phyloP scores from a whole-genome alignment of 106 monocot genomes.

The Gastrodia elata region DNA sequence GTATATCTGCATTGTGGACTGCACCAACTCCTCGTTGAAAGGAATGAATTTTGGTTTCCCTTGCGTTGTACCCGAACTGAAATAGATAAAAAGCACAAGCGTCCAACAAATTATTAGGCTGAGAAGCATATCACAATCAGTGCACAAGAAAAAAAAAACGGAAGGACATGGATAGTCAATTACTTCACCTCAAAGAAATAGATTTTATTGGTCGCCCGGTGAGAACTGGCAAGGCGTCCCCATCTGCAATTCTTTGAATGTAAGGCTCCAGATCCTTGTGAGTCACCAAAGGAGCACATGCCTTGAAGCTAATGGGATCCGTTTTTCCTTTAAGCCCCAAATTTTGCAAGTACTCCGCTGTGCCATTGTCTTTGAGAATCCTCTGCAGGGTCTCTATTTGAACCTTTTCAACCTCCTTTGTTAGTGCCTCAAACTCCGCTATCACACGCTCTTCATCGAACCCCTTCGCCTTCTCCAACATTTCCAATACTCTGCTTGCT shows the following conservation, averaged over 20 bases:
- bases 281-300: slow-evolving; percentile 53
- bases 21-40: slow-evolving; percentile 59
- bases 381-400: slow-evolving; percentile 58
- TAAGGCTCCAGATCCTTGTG: slow-evolving; percentile 63
- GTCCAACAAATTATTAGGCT: background rate
- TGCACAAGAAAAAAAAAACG: background rate
- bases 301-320: slow-evolving; percentile 59
- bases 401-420: slow-evolving; percentile 44
- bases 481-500: background rate
- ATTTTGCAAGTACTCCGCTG: slow-evolving; percentile 58
- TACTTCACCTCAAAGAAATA: slow-evolving; percentile 78
- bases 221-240: slow-evolving; percentile 42
- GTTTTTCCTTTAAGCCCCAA: slow-evolving; percentile 60
- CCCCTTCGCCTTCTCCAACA: slow-evolving; percentile 10
- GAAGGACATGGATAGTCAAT: too few species aligned
- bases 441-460: slow-evolving; percentile 39
- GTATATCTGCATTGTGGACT: slow-evolving; percentile 75
- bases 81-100: background rate
- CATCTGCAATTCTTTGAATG: slow-evolving; percentile 60
- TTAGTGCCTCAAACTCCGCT: slow-evolving; percentile 48
- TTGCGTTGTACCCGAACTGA: slow-evolving; percentile 79
- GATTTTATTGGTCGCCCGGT: slow-evolving; percentile 60
- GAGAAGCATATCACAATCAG: background rate
- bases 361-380: slow-evolving; percentile 57
- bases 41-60: slow-evolving; percentile 67